These are phyloP conservation scores for Crucibulum laeve DNA, from an alignment of 768 basidiomycete genomes.

Conservation along the genomic window DNA sequence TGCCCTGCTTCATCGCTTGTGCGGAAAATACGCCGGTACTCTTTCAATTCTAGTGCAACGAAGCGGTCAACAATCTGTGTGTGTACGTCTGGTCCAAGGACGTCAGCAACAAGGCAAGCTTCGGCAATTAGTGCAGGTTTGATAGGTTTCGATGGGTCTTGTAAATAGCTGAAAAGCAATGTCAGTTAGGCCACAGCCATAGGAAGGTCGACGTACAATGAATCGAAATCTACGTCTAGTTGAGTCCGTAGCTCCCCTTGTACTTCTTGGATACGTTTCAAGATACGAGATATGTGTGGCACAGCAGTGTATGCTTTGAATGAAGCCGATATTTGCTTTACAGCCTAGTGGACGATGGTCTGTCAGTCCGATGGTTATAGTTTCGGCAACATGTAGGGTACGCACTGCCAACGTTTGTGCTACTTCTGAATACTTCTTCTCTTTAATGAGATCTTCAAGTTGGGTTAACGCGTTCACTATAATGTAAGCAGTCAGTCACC, in stretches of 20 bases:
- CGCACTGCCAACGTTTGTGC: slow-evolving; percentile 73
- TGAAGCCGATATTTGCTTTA: slow-evolving; percentile 77
- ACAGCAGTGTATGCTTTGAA: slow-evolving; percentile 81
- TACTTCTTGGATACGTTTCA: slow-evolving; percentile 74
- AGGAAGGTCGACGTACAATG: slow-evolving; percentile 58
- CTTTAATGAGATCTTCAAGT: slow-evolving; percentile 71
- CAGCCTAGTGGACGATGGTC: slow-evolving; percentile 52
- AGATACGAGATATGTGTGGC: slow-evolving; percentile 71
- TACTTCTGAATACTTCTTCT: slow-evolving; percentile 79
- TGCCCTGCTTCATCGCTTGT: slow-evolving; percentile 94
- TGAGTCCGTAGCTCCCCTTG: slow-evolving; percentile 79
- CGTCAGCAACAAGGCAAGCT: slow-evolving; percentile 86
- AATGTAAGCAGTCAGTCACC: background rate
- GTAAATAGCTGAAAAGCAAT: slow-evolving; percentile 57
- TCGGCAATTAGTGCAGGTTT: slow-evolving; percentile 67
- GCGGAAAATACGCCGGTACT: slow-evolving; percentile 94
- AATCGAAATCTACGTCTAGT: slow-evolving; percentile 88
- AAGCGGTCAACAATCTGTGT: slow-evolving; percentile 83
- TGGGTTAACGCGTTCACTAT: slow-evolving; percentile 81
- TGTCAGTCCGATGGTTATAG: background rate
- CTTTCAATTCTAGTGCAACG: slow-evolving; percentile 84
- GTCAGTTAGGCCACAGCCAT: slow-evolving; percentile 1
- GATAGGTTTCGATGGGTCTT: slow-evolving; percentile 65
- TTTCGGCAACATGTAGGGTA: slow-evolving; percentile 5
- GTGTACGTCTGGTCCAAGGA: slow-evolving; percentile 82